A percentile compares a stretch with the other conserved stretches of the same genome.
phyloP scores from a whole-genome alignment of 2,329 filamentous ascomycete species.

The Chaetomium globosum region DNA sequence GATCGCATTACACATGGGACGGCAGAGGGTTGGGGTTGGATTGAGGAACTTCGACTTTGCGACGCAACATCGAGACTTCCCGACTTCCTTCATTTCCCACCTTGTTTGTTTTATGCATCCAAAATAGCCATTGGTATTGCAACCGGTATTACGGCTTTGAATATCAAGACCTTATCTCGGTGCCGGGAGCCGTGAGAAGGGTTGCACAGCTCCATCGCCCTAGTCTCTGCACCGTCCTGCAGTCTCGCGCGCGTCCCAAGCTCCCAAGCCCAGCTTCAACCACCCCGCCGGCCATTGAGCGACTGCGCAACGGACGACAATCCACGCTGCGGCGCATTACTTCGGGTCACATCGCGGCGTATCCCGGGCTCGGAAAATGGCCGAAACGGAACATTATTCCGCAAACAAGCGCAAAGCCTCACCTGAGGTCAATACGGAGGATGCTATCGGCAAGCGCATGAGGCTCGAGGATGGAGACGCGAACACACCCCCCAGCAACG shows the following conservation, averaged over 20 bases:
- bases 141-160: neutral
- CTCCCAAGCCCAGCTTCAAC: neutral
- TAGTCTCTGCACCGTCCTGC: neutral
- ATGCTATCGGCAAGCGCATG: conserved; percentile 29
- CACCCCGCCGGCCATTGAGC: conserved; percentile 8
- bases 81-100: neutral
- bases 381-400: conserved; percentile 11
- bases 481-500: neutral
- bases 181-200: neutral
- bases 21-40: conserved; percentile 15
- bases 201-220: neutral
- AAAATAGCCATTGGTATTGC: neutral
- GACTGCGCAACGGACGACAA: neutral
- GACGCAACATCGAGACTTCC: neutral
- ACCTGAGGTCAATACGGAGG: conserved; percentile 19
- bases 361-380: conserved; percentile 12
- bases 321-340: neutral
- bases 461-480: conserved; percentile 25
- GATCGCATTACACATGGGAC: neutral
- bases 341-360: neutral
- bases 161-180: neutral
- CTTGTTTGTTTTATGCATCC: neutral
- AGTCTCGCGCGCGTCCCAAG: neutral
- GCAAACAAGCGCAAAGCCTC: conserved; percentile 35
- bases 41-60: neutral